Conservation (phyloP, 164 flowering plant genomes). For the Berberis thunbergii region DNA sequence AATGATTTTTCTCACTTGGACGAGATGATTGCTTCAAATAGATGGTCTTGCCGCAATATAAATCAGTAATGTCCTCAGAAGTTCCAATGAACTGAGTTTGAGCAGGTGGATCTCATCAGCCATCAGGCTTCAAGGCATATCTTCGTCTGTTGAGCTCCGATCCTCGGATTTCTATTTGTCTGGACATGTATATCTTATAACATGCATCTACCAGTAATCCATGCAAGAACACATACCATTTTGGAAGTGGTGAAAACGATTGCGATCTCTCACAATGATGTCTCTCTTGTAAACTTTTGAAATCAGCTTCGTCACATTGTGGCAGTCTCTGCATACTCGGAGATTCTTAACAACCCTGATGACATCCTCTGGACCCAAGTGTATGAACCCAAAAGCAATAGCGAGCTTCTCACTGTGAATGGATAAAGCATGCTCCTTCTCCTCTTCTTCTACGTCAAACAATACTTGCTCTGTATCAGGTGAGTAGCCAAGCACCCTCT, state of each 20-base stretch:
- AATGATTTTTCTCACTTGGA: too few relatives aligned
- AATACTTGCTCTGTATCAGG: slow-evolving; percentile 5
- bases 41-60: too few relatives aligned
- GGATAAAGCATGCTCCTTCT: slow-evolving; percentile 5
- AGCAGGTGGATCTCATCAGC: too few relatives aligned
- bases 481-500: slow-evolving; percentile 1
- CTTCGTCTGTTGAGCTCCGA: too few relatives aligned
- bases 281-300: slow-evolving; percentile 1
- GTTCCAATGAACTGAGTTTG: too few relatives aligned
- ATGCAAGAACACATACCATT: slow-evolving; percentile 3
- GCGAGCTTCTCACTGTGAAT: slow-evolving; percentile 7
- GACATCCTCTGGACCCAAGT: background rate
- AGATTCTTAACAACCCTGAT: slow-evolving; percentile 3
- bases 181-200: too few relatives aligned
- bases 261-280: slow-evolving; percentile 1
- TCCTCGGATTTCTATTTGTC: too few relatives aligned
- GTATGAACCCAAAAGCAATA: slow-evolving; percentile 1
- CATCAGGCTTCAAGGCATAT: too few relatives aligned
- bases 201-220: slow-evolving; percentile 6
- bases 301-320: slow-evolving; percentile 1
- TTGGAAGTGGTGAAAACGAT: slow-evolving; percentile 5
- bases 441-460: slow-evolving; percentile 5
- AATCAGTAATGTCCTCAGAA: too few relatives aligned
- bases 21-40: too few relatives aligned
- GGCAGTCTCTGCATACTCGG: slow-evolving; percentile 5